Evolutionary conservation across 2,329 filamentous ascomycete genomes (phyloP).

Genomic region (Ophiostoma sp.): DNA sequence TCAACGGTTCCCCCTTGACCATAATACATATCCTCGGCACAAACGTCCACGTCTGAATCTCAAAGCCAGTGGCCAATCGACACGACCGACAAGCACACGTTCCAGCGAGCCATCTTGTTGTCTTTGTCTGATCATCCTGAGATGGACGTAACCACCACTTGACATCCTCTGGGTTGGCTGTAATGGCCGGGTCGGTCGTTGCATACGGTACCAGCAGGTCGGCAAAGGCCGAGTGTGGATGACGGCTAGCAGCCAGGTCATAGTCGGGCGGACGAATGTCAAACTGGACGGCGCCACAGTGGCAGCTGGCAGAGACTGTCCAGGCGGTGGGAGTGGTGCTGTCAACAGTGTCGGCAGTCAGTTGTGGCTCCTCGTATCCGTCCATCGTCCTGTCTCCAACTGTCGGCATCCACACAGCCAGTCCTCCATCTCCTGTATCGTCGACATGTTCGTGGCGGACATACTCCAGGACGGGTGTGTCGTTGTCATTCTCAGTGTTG

Average conservation of each 20-base stretch:
- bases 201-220: conserved; percentile 54
- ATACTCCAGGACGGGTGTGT: conserved; percentile 14
- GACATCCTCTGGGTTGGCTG: conserved; percentile 47
- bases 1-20: not conserved
- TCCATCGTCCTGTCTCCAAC: conserved; percentile 22
- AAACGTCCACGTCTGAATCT: conserved; percentile 67
- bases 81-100: conserved; percentile 64
- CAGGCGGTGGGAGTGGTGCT: not conserved
- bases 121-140: conserved; percentile 16
- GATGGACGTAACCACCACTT: conserved; percentile 61
- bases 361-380: no score
- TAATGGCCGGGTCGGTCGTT: conserved; percentile 30
- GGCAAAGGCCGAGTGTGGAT: conserved; percentile 50
- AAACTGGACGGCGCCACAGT: conserved; percentile 58
- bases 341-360: not conserved
- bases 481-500: not conserved
- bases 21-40: conserved; percentile 60
- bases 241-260: conserved; percentile 39
- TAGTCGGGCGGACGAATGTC: conserved; percentile 56
- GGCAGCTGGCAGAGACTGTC: conserved; percentile 37
- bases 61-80: conserved; percentile 59
- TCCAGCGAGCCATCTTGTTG: conserved; percentile 53
- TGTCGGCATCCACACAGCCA: conserved; percentile 37
- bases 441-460: conserved; percentile 33
- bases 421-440: conserved; percentile 42